Evolutionary conservation across 192 early-diverging fungal species (phyloP).

Genomic region (Umbelopsis isabellina): DNA sequence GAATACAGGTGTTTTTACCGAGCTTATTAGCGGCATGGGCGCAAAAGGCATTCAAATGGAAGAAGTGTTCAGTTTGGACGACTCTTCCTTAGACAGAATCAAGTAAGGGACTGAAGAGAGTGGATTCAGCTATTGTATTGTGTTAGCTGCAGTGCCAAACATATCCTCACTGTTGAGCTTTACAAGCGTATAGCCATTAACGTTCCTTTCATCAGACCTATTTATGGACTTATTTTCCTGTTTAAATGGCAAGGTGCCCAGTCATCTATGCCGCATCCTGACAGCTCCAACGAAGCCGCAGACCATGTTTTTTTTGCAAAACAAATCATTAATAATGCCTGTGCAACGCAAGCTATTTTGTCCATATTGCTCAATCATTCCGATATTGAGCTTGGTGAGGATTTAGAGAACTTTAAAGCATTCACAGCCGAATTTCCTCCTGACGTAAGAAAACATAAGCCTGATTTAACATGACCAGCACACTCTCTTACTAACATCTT

Average conservation of each 20-base stretch:
- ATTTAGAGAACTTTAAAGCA: constrained; percentile 66
- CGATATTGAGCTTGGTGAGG: constrained; percentile 71
- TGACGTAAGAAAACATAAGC: constrained; percentile 51
- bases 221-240: constrained; percentile 83
- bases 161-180: not conserved
- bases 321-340: constrained; percentile 83
- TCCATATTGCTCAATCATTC: constrained; percentile 72
- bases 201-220: constrained; percentile 43
- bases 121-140: no score
- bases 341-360: constrained; percentile 85
- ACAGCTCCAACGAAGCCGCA: constrained; percentile 35
- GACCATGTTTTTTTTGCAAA: constrained; percentile 74
- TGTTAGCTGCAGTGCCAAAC: no score
- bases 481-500: not conserved
- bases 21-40: constrained; percentile 77
- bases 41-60: constrained; percentile 75
- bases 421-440: constrained; percentile 74
- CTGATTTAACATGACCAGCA: not conserved
- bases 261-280: constrained; percentile 27
- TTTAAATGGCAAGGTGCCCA: constrained; percentile 74
- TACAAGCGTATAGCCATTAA: not conserved
- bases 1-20: constrained; percentile 75
- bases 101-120: constrained; percentile 47
- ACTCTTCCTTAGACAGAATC: constrained; percentile 57
- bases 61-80: constrained; percentile 78